A percentile compares a stretch with the other conserved stretches of the same genome.
phyloP scores from a whole-genome alignment of 495 filamentous ascomycete species.

The Penicillium nucicola region DNA sequence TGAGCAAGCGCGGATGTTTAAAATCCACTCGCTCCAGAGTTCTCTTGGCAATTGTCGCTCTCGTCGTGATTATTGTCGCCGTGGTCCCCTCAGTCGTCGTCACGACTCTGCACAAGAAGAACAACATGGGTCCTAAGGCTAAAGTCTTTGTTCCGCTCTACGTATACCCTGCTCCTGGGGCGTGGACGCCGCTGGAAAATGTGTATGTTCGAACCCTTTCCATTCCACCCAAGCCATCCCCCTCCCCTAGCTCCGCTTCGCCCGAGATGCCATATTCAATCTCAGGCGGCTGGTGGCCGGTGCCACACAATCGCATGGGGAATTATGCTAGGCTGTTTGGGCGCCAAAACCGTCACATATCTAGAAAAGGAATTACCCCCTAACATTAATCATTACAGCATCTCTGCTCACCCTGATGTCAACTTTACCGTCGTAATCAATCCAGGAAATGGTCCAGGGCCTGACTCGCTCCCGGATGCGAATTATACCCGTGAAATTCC shows the following conservation, averaged over 20 bases:
- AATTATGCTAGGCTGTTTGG: slow-evolving; percentile 1
- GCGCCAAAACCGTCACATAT: slow-evolving; percentile 5
- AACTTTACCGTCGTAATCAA: slow-evolving; percentile 56
- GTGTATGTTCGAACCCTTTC: slow-evolving; percentile 36
- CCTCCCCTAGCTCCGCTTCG: slow-evolving; percentile 2
- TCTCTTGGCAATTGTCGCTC: slow-evolving; percentile 19
- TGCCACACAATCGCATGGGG: slow-evolving; percentile 9
- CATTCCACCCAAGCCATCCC: slow-evolving; percentile 11
- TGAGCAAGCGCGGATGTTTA: slow-evolving; percentile 32
- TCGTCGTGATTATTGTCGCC: slow-evolving; percentile 32
- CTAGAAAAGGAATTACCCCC: slow-evolving; percentile 1
- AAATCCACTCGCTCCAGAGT: slow-evolving; percentile 30
- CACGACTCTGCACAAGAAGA: slow-evolving; percentile 28
- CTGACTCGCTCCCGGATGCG: slow-evolving; percentile 39
- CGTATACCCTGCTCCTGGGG: slow-evolving; percentile 48
- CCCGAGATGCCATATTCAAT: slow-evolving; percentile 12
- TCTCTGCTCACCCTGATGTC: slow-evolving; percentile 39
- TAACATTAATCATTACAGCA: slow-evolving; percentile 34
- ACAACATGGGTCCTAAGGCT: slow-evolving; percentile 42
- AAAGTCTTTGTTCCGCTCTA: slow-evolving; percentile 54
- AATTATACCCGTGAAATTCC: slow-evolving; percentile 51
- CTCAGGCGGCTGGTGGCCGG: slow-evolving; percentile 24
- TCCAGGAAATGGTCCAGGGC: slow-evolving; percentile 52
- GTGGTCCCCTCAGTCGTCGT: slow-evolving; percentile 36
- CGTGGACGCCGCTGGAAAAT: slow-evolving; percentile 49